phyloP scores from a whole-genome alignment of 148 eudicot species.

The Chenopodium album region DNA sequence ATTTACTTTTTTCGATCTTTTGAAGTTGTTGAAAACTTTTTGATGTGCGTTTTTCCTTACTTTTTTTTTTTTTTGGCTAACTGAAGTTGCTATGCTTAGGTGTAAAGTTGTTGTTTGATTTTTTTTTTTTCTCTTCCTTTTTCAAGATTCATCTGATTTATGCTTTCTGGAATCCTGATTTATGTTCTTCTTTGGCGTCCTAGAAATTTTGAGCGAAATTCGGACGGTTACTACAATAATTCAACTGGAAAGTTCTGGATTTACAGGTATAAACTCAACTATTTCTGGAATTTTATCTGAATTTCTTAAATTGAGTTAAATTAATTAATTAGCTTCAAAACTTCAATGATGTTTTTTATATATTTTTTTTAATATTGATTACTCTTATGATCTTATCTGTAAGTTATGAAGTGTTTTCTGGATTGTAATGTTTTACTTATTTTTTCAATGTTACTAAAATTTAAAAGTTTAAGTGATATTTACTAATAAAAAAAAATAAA shows the following conservation, averaged over 20 bases:
- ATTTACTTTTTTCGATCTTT: not conserved
- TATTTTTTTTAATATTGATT: too few relatives aligned
- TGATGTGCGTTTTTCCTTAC: not conserved
- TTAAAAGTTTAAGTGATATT: too few relatives aligned
- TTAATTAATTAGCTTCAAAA: not conserved
- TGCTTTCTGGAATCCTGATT: not conserved
- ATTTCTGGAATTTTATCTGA: not conserved
- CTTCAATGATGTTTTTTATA: not conserved
- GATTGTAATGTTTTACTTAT: not conserved
- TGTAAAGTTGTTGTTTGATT: constrained; percentile 13
- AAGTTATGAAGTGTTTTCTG: not conserved
- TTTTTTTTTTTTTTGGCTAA: not conserved
- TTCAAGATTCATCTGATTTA: constrained; percentile 14
- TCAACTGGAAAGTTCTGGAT: not conserved
- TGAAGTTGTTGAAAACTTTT: constrained; percentile 9
- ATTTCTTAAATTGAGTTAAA: not conserved
- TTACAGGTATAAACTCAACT: not conserved
- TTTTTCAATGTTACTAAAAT: too few relatives aligned
- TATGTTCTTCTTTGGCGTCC: not conserved
- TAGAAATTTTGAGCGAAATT: constrained; percentile 7
- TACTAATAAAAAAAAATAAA: too few relatives aligned
- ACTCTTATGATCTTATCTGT: not conserved
- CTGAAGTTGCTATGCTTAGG: constrained; percentile 15
- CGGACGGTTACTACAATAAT: not conserved
- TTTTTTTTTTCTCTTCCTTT: not conserved